Conservation (phyloP, 306 rosid genomes). For the Lupinus albus region DNA sequence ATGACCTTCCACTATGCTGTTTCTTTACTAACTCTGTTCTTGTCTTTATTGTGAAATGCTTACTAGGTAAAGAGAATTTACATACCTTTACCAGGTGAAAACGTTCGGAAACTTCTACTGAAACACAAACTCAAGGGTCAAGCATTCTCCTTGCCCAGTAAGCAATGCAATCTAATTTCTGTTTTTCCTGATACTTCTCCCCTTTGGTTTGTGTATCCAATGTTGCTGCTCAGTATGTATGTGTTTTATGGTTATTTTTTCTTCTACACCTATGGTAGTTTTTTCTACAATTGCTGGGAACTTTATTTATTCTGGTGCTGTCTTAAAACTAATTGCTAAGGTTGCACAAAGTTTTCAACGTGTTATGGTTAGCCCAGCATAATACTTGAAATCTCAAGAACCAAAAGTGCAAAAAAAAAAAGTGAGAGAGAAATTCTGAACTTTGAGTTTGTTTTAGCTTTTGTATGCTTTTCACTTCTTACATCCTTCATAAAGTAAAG, state of each 20-base stretch:
- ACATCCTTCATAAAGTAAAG: constrained; percentile 17
- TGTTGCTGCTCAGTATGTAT: not conserved
- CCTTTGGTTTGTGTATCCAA: constrained; percentile 7
- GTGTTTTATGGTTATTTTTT: constrained; percentile 14
- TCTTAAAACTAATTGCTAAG: not conserved
- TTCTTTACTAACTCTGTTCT: constrained; percentile 32
- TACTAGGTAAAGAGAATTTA: constrained; percentile 88
- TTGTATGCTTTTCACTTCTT: constrained; percentile 20
- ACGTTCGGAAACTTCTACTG: constrained; percentile 73
- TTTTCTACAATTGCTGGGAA: constrained; percentile 2
- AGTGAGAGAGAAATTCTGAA: not conserved
- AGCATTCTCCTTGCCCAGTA: constrained; percentile 88
- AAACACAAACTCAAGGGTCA: constrained; percentile 92
- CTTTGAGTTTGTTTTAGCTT: not conserved
- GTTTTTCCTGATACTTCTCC: constrained; percentile 20
- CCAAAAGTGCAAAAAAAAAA: not conserved
- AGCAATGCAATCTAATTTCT: constrained; percentile 41
- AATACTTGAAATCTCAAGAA: constrained; percentile 2
- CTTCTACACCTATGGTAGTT: not conserved
- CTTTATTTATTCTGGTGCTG: constrained; percentile 9
- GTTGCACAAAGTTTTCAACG: not conserved
- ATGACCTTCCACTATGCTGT: constrained; percentile 1
- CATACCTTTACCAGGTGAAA: constrained; percentile 81
- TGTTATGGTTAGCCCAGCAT: not conserved
- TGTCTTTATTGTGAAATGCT: constrained; percentile 38